phyloP scores from a whole-genome alignment of 306 rosid genomes.

The Cicer cuneatum region DNA sequence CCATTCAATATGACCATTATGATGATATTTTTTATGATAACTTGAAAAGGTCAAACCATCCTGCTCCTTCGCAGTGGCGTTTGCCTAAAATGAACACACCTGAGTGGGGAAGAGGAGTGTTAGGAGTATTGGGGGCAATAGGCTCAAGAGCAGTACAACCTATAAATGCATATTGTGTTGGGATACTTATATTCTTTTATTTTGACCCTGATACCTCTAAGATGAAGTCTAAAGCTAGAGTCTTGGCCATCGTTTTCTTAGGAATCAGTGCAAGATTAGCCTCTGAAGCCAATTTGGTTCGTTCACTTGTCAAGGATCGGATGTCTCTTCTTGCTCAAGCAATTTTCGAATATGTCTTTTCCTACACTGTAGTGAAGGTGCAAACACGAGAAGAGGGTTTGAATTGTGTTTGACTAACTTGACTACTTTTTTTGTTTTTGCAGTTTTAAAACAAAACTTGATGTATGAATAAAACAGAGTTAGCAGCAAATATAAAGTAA shows the following conservation, averaged over 20 bases:
- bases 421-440: too few relatives aligned
- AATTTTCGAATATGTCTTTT: constrained; percentile 68
- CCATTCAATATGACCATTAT: constrained; percentile 65
- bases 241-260: constrained; percentile 65
- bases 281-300: constrained; percentile 80
- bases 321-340: constrained; percentile 81
- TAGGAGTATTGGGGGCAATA: constrained; percentile 84
- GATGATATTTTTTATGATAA: constrained; percentile 64
- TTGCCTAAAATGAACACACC: constrained; percentile 78
- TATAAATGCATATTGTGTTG: constrained; percentile 77
- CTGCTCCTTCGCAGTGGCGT: constrained; percentile 76
- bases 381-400: too few relatives aligned
- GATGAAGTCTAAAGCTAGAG: constrained; percentile 64
- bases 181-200: constrained; percentile 69
- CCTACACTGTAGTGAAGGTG: constrained; percentile 66
- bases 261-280: constrained; percentile 78
- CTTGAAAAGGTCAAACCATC: constrained; percentile 48
- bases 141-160: constrained; percentile 93
- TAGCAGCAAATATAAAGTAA: too few relatives aligned
- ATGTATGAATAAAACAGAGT: too few relatives aligned
- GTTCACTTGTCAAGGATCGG: constrained; percentile 85
- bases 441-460: too few relatives aligned
- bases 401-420: too few relatives aligned
- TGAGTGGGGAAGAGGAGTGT: constrained; percentile 71
- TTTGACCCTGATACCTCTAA: constrained; percentile 57